These are phyloP conservation scores for Leccinum solheimii DNA, from an alignment of 1,284 basidiomycete species.

Conservation along the genomic window DNA sequence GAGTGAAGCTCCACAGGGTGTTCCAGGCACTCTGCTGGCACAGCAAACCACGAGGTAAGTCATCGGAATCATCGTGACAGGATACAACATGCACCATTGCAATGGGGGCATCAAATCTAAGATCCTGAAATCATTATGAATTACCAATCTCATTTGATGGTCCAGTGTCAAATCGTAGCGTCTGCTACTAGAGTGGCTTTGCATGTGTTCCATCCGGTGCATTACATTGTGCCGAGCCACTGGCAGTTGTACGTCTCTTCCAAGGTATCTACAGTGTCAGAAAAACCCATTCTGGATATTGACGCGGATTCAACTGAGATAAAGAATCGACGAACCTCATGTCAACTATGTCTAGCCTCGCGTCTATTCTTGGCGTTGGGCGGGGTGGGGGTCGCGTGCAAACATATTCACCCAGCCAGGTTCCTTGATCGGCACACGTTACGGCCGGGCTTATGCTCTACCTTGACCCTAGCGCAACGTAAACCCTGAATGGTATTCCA, in stretches of 20 bases:
- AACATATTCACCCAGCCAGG: conserved; percentile 17
- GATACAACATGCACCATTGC: background rate
- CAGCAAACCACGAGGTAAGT: background rate
- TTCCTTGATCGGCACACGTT: background rate
- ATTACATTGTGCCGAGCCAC: background rate
- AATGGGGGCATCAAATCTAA: background rate
- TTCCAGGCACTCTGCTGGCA: background rate
- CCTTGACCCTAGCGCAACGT: conserved; percentile 54
- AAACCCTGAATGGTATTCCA: conserved; percentile 44
- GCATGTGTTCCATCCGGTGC: background rate
- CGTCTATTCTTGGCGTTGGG: background rate
- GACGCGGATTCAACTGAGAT: background rate
- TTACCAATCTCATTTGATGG: background rate
- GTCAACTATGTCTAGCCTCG: background rate
- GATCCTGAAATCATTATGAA: background rate
- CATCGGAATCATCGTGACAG: background rate
- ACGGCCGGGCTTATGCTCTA: conserved; percentile 45
- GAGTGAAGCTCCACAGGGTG: background rate
- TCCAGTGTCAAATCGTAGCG: background rate
- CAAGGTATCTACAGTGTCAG: background rate
- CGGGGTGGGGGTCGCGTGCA: conserved; percentile 22
- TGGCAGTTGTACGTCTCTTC: background rate
- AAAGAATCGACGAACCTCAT: background rate
- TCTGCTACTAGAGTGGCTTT: background rate
- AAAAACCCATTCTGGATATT: background rate